Conservation (phyloP, 2,329 filamentous ascomycete species). For the Esteya vermicola region DNA sequence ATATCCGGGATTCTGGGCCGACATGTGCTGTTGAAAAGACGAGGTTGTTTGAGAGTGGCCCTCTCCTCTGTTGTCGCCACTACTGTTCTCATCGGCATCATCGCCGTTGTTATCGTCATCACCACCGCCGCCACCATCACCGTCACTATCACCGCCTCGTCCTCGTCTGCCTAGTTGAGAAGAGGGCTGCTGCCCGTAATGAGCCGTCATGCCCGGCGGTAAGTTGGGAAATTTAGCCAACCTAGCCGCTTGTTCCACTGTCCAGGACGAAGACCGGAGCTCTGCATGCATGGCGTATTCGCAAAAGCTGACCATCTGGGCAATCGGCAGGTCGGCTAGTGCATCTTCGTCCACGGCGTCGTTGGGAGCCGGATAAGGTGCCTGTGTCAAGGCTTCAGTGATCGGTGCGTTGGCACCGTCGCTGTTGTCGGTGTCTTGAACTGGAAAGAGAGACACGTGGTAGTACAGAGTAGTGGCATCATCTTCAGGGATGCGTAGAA, state of each 20-base stretch:
- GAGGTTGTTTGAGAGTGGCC: conserved; percentile 1
- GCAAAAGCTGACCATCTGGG: conserved; percentile 4
- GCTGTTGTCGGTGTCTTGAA: background rate
- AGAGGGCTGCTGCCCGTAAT: background rate
- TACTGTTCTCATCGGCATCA: background rate
- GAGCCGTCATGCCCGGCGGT: conserved; percentile 2
- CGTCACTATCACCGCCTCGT: background rate
- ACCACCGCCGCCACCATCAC: background rate
- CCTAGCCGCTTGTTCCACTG: conserved; percentile 1
- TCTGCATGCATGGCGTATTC: conserved; percentile 4
- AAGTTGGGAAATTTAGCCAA: conserved; percentile 4
- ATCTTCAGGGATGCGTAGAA: conserved; percentile 5
- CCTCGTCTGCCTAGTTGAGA: conserved; percentile 1
- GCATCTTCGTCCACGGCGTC: conserved; percentile 3
- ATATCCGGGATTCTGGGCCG: background rate
- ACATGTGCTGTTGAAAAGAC: conserved; percentile 3
- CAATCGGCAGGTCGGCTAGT: conserved; percentile 2
- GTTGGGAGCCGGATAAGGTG: background rate
- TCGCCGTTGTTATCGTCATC: background rate
- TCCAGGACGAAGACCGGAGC: conserved; percentile 3
- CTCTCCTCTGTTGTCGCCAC: no score
- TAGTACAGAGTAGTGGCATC: conserved; percentile 4
- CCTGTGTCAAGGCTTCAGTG: background rate
- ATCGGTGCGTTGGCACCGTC: background rate
- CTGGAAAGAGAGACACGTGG: conserved; percentile 4